phyloP scores from a whole-genome alignment of 2,329 filamentous ascomycete genomes.

The Clarireedia sp. region DNA sequence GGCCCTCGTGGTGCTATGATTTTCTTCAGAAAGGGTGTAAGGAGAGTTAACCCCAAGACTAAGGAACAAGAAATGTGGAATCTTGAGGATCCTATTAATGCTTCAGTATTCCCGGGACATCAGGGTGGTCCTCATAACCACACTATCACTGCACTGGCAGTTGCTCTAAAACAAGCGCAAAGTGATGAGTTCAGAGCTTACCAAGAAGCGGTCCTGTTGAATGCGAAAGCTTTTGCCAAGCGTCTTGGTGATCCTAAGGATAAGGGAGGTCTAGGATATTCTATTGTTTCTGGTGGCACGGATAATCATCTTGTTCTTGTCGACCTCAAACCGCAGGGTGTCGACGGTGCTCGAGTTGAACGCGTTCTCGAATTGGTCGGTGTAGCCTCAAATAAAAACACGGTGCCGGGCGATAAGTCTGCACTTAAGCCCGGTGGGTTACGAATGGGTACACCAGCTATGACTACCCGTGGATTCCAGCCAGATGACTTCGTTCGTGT shows the following conservation, averaged over 20 bases:
- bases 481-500: slow-evolving; percentile 83
- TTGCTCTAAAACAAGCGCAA: slow-evolving; percentile 90
- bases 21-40: slow-evolving; percentile 91
- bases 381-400: slow-evolving; percentile 99
- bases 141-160: slow-evolving; percentile 91
- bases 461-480: slow-evolving; percentile 92
- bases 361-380: slow-evolving; percentile 85
- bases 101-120: slow-evolving; percentile 94
- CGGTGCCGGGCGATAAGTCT: slow-evolving; percentile 88
- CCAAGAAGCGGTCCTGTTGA: slow-evolving; percentile 81
- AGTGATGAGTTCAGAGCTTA: slow-evolving; percentile 86
- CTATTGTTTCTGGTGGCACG: slow-evolving; percentile 85
- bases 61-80: slow-evolving; percentile 83
- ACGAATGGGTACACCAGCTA: slow-evolving; percentile 90
- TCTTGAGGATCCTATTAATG: slow-evolving; percentile 88
- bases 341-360: slow-evolving; percentile 87
- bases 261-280: slow-evolving; percentile 74
- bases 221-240: slow-evolving; percentile 78
- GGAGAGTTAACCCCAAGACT: slow-evolving; percentile 74
- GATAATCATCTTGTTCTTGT: slow-evolving; percentile 95
- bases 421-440: slow-evolving; percentile 89
- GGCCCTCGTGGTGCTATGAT: slow-evolving; percentile 96
- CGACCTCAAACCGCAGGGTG: slow-evolving; percentile 78
- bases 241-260: slow-evolving; percentile 56
- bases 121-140: slow-evolving; percentile 98